Conservation (phyloP, 2,329 filamentous ascomycete genomes). For the Sporothrix brunneoviolacea region DNA sequence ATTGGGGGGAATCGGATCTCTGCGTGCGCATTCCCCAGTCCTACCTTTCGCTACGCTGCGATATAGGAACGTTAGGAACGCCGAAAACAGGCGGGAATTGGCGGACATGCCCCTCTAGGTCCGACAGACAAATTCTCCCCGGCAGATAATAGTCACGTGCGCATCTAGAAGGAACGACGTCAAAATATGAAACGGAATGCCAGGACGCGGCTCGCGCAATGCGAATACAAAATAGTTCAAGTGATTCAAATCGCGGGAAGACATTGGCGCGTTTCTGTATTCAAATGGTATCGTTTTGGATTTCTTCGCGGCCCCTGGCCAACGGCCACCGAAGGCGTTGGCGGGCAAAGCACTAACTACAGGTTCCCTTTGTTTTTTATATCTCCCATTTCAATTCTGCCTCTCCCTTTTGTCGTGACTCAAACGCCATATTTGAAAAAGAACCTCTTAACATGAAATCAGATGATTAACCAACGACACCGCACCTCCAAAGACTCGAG, state of each 20-base stretch:
- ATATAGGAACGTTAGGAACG: not conserved
- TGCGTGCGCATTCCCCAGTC: too few relatives aligned
- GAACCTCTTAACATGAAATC: too few relatives aligned
- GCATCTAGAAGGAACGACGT: not conserved
- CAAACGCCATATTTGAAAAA: too few relatives aligned
- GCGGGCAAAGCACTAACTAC: not conserved
- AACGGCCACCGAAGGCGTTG: not conserved
- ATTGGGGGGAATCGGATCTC: not conserved
- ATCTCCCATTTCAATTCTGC: not conserved
- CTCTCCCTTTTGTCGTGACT: too few relatives aligned
- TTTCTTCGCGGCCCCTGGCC: not conserved
- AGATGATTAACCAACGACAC: too few relatives aligned
- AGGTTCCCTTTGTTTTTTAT: not conserved
- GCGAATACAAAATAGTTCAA: too few relatives aligned
- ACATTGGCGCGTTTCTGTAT: too few relatives aligned
- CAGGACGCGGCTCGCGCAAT: too few relatives aligned
- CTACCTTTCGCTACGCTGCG: too few relatives aligned
- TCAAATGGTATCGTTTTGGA: not conserved
- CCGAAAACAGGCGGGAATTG: not conserved
- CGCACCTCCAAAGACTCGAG: too few relatives aligned
- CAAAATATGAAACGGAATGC: too few relatives aligned
- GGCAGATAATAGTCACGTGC: conserved; percentile 5
- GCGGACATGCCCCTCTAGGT: not conserved
- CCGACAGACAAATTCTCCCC: not conserved
- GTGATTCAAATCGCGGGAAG: too few relatives aligned